Evolutionary conservation across 2,329 filamentous ascomycete genomes (phyloP).

Genomic region (Aspergillus ruber): DNA sequence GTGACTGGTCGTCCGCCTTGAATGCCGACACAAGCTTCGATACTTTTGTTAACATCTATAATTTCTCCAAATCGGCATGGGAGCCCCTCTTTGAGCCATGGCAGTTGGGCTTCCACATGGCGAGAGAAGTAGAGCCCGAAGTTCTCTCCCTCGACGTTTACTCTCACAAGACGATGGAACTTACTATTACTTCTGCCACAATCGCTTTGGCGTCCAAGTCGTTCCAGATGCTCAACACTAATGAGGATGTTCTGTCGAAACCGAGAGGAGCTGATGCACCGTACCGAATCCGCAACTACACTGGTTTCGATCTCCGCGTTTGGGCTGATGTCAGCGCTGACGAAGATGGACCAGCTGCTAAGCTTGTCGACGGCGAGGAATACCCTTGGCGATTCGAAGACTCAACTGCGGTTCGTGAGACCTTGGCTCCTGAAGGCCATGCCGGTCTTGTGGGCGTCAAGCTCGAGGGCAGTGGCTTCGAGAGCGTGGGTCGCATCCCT

Average conservation of each 20-base stretch:
- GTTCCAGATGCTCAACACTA: slow-evolving; percentile 76
- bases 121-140: slow-evolving; percentile 68
- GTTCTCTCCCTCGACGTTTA: slow-evolving; percentile 75
- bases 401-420: slow-evolving; percentile 93
- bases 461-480: slow-evolving; percentile 90
- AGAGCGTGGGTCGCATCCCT: slow-evolving; percentile 78
- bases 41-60: slow-evolving; percentile 94
- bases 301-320: slow-evolving; percentile 81
- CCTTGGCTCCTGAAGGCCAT: slow-evolving; percentile 73
- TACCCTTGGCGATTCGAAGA: slow-evolving; percentile 95
- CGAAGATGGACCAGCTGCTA: slow-evolving; percentile 60
- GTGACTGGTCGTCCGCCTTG: slow-evolving; percentile 85
- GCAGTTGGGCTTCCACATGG: slow-evolving; percentile 86
- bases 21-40: slow-evolving; percentile 86
- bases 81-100: slow-evolving; percentile 94
- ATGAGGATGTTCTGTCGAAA: slow-evolving; percentile 89
- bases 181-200: slow-evolving; percentile 86
- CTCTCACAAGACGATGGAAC: slow-evolving; percentile 83
- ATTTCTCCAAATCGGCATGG: slow-evolving; percentile 98
- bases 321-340: slow-evolving; percentile 72
- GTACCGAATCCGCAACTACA: slow-evolving; percentile 91
- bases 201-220: slow-evolving; percentile 93
- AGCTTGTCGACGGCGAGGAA: slow-evolving; percentile 81
- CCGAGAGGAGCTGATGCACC: slow-evolving; percentile 86
- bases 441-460: slow-evolving; percentile 73